These are phyloP conservation scores for Phytophthora idaei DNA, from an alignment of 352 stramenopile species.

Conservation along the genomic window DNA sequence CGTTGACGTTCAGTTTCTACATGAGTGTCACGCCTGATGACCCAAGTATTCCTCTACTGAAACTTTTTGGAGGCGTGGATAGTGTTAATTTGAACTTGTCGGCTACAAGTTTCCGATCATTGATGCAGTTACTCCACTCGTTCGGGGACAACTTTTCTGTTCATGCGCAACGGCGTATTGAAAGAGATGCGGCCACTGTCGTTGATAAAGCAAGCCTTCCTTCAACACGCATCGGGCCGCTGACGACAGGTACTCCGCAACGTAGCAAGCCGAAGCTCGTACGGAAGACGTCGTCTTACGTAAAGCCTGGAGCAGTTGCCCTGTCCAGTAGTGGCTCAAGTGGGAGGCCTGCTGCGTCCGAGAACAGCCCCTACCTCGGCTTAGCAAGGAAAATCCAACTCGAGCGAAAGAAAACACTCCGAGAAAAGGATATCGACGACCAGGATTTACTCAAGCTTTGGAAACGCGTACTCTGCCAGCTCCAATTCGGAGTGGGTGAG, in stretches of 20 bases:
- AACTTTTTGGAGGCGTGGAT: constrained; percentile 73
- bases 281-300: constrained; percentile 34
- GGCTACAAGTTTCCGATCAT: constrained; percentile 55
- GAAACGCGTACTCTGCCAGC: constrained; percentile 67
- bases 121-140: constrained; percentile 68
- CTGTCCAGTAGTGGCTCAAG: constrained; percentile 37
- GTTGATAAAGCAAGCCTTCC: constrained; percentile 11
- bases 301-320: constrained; percentile 25
- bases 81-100: constrained; percentile 80
- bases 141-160: constrained; percentile 73
- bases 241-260: constrained; percentile 13
- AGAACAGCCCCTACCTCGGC: constrained; percentile 43
- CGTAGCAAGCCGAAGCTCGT: constrained; percentile 41
- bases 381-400: constrained; percentile 47
- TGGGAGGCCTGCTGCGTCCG: constrained; percentile 24
- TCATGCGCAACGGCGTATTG: constrained; percentile 40
- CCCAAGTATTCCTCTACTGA: constrained; percentile 77
- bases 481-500: constrained; percentile 63
- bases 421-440: constrained; percentile 66
- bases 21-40: constrained; percentile 82
- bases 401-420: constrained; percentile 40
- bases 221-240: constrained; percentile 10
- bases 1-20: constrained; percentile 71
- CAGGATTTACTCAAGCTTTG: constrained; percentile 81
- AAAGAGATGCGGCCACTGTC: constrained; percentile 27